Evolutionary conservation across 768 basidiomycete genomes (phyloP).

Genomic region (Kwoniella europaea): DNA sequence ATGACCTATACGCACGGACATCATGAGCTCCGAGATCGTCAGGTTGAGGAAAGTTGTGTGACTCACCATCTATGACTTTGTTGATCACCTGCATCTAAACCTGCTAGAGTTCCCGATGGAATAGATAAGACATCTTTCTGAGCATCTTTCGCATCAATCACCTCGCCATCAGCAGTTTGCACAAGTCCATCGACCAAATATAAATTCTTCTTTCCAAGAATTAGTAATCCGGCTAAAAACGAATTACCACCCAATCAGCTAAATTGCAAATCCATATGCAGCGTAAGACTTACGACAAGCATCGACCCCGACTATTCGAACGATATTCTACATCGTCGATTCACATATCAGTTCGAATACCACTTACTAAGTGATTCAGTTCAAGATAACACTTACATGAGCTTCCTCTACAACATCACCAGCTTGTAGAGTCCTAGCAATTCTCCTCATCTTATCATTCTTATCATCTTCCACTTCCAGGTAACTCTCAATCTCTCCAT

Average conservation of each 20-base stretch:
- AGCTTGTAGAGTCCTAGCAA: conserved; percentile 83
- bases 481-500: conserved; percentile 38
- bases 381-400: conserved; percentile 30
- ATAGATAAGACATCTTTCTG: conserved; percentile 80
- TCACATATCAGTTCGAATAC: conserved; percentile 11
- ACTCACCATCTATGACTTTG: conserved; percentile 80
- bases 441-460: conserved; percentile 78
- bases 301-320: conserved; percentile 86
- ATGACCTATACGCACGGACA: conserved; percentile 64
- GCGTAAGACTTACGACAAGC: conserved; percentile 72
- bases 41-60: background rate
- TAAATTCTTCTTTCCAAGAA: conserved; percentile 80
- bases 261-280: background rate
- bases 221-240: conserved; percentile 76
- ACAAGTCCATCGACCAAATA: conserved; percentile 91
- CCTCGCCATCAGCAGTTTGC: conserved; percentile 81
- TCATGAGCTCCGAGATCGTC: background rate
- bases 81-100: conserved; percentile 73
- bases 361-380: background rate
- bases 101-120: conserved; percentile 76
- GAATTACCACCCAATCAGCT: background rate
- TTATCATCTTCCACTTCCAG: conserved; percentile 72
- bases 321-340: conserved; percentile 74
- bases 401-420: conserved; percentile 82
- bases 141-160: conserved; percentile 85